Conservation (phyloP, 257 asterid species). For the Capsicum baccatum region DNA sequence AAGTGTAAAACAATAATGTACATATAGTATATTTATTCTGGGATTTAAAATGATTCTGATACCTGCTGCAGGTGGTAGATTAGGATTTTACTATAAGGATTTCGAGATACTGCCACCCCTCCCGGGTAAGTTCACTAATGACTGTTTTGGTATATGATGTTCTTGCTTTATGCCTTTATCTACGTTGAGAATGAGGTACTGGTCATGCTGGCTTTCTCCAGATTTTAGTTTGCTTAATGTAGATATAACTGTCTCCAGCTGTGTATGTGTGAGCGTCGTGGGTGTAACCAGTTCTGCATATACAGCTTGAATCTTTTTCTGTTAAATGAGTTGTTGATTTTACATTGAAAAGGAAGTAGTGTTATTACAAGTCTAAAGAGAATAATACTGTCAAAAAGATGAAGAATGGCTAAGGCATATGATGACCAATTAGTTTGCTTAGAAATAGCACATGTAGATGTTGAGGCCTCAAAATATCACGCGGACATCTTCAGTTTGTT, state of each 20-base stretch:
- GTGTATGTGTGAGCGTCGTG: neutral
- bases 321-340: neutral
- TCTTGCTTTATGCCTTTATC: neutral
- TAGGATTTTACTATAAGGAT: constrained; percentile 94
- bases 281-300: neutral
- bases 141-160: neutral
- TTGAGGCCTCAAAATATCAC: neutral
- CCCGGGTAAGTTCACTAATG: constrained; percentile 58
- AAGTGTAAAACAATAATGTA: neutral
- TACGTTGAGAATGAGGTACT: neutral
- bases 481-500: neutral
- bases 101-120: constrained; percentile 92
- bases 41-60: constrained; percentile 30
- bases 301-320: neutral
- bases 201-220: neutral
- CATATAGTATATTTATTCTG: neutral
- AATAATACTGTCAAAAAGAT: neutral
- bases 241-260: neutral
- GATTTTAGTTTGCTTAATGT: neutral
- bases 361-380: neutral
- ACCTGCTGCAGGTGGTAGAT: constrained; percentile 67
- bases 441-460: neutral
- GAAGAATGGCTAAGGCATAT: neutral
- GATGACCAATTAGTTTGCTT: neutral
- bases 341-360: neutral